Evolutionary conservation across 495 filamentous ascomycete species (phyloP), one percentile per base, ranked within the genome.

Genomic region (Penicillium dipodomyicola): DNA sequence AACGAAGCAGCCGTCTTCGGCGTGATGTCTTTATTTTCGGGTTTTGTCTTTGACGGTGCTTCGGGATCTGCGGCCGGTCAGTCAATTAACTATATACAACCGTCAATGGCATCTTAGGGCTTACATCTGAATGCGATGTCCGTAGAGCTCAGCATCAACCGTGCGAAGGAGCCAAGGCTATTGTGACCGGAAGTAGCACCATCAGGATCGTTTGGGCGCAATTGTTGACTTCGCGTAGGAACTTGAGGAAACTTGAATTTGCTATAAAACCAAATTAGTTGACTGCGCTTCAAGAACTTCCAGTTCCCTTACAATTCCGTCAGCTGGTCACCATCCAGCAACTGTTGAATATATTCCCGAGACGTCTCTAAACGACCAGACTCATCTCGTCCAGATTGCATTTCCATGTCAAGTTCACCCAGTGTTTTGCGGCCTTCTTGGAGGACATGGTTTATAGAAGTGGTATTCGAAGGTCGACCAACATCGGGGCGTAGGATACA

Each of bases 271-370:
- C 10, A 32, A 35, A 62, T 51, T 33, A 62, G 43, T 39, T 19
- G 32, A 54, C 45, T 29, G 19, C n/a, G 25, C 50, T 14, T 37
- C 20, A 9, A 30, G 9, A 25, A 6, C 33, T 7, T 29, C 44
- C 1, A 4, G 1, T 27, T 32, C 12, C 62, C 86, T 72, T 78
- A 92, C 88, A 85, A 89, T 70, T 91, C 80, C 17, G 89, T 87
- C 59, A 91, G 72, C 39, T 85, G 82, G 40, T 84, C 81, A 10
- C 81, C 82, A 65, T 85, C 82, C 52, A 91, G 71, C 52, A 90
- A 77, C 58, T 86, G 83, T 61, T 89, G 86, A 44, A 94, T 73
- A 61, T 89, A 84, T 64, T 83, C 73, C 41, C 88, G 78, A 15
- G 74, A 76, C 9, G 77, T 76, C 56, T 75, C 74, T 52, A 77